These are phyloP conservation scores for Aspergillus nidulans DNA, from an alignment of 495 filamentous ascomycete genomes.

Conservation along the genomic window DNA sequence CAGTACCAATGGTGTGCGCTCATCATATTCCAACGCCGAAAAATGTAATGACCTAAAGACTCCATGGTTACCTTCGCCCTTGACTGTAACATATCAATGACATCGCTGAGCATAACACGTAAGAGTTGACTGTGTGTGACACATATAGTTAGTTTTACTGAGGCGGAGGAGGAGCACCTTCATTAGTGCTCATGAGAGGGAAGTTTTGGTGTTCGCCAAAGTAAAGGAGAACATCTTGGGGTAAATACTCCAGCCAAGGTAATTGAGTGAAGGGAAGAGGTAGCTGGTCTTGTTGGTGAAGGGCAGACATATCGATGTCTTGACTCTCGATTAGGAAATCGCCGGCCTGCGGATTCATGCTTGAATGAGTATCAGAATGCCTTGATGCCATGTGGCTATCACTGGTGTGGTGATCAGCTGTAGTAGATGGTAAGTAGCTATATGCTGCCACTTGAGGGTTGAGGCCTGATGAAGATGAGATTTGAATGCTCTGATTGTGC, in stretches of 20 bases:
- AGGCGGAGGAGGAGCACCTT: conserved; percentile 23
- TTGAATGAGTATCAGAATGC: conserved; percentile 30
- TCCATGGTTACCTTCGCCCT: conserved; percentile 3
- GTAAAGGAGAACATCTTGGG: conserved; percentile 56
- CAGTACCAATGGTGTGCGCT: not conserved
- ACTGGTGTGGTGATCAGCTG: conserved; percentile 34
- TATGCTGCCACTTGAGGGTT: conserved; percentile 20
- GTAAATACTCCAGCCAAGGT: conserved; percentile 67
- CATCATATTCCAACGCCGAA: conserved; percentile 11
- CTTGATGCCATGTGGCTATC: conserved; percentile 35
- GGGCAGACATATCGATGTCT: conserved; percentile 59
- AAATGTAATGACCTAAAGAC: conserved; percentile 10
- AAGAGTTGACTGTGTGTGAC: conserved; percentile 15
- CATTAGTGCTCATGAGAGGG: conserved; percentile 33
- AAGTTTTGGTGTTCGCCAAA: conserved; percentile 45
- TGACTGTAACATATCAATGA: conserved; percentile 9
- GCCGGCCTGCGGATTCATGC: conserved; percentile 33
- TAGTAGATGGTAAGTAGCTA: conserved; percentile 26
- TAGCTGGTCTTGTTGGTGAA: conserved; percentile 40
- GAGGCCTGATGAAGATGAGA: conserved; percentile 17
- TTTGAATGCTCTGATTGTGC: conserved; percentile 46
- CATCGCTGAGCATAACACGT: conserved; percentile 21
- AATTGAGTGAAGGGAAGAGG: conserved; percentile 46
- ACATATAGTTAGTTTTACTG: conserved; percentile 17
- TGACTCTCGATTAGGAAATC: conserved; percentile 68